These are phyloP conservation scores for Venturia asperata DNA, from an alignment of 2,329 filamentous ascomycete species.

Conservation along the genomic window DNA sequence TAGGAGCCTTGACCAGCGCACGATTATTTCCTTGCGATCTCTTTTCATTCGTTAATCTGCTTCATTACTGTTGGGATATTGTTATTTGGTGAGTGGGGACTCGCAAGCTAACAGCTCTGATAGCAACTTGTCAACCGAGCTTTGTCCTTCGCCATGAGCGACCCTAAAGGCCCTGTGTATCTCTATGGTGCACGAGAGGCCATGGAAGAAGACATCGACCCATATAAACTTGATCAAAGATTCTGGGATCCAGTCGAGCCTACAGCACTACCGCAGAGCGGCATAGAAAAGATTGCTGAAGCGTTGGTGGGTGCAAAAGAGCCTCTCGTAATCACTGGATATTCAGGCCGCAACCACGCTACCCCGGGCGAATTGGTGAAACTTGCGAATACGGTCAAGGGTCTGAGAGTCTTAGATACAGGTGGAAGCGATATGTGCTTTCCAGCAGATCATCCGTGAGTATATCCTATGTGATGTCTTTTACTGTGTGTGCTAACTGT, in stretches of 20 bases:
- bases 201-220: slow-evolving; percentile 61
- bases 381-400: slow-evolving; percentile 60
- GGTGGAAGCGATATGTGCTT: slow-evolving; percentile 78
- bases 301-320: slow-evolving; percentile 57
- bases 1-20: background rate
- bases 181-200: slow-evolving; percentile 70
- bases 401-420: slow-evolving; percentile 65
- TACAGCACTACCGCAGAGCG: slow-evolving; percentile 50
- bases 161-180: slow-evolving; percentile 74
- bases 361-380: slow-evolving; percentile 56
- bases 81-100: background rate
- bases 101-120: background rate
- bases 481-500: background rate
- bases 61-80: background rate
- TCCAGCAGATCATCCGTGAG: slow-evolving; percentile 46
- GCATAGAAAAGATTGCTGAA: slow-evolving; percentile 53
- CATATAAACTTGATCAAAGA: slow-evolving; percentile 60
- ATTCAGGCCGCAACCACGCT: slow-evolving; percentile 60
- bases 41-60: background rate
- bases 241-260: slow-evolving; percentile 66
- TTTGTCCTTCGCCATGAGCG: slow-evolving; percentile 70
- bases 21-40: background rate
- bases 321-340: slow-evolving; percentile 65
- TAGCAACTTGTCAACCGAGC: slow-evolving; percentile 77
- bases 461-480: background rate